These are phyloP conservation scores for Cryptococcus depauperatus DNA, from an alignment of 1,284 basidiomycete species.

Conservation along the genomic window DNA sequence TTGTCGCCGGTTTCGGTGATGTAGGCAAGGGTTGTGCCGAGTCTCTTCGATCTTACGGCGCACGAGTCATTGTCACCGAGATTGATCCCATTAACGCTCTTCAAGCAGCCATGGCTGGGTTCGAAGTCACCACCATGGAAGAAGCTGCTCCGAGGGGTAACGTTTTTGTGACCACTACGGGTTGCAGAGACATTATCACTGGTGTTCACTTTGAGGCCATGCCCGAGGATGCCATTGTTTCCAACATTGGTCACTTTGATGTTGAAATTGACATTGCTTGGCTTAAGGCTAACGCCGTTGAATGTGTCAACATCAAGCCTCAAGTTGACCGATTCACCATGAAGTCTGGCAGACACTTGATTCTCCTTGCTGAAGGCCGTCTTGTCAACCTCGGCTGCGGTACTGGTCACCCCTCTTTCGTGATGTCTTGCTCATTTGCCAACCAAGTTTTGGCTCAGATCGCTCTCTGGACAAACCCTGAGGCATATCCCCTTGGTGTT, in stretches of 20 bases:
- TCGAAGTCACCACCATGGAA: conserved; percentile 98
- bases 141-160: conserved; percentile 82
- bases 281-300: conserved; percentile 88
- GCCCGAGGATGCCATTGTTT: conserved; percentile 98
- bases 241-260: conserved; percentile 99
- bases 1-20: conserved; percentile 98
- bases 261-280: conserved; percentile 98
- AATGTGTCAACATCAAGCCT: conserved; percentile 89
- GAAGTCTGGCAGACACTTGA: conserved; percentile 81
- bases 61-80: conserved; percentile 93
- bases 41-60: conserved; percentile 91
- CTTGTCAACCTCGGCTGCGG: conserved; percentile 94
- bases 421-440: conserved; percentile 99
- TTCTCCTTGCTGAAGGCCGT: conserved; percentile 96
- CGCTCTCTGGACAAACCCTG: conserved; percentile 86
- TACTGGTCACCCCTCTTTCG: conserved; percentile 76
- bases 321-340: conserved; percentile 98
- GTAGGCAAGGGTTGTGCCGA: conserved; percentile 99
- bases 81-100: conserved; percentile 99
- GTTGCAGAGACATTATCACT: conserved; percentile 97
- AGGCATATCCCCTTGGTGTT: conserved; percentile 78
- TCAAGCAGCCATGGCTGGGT: conserved; percentile 98
- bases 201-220: conserved; percentile 86
- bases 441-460: conserved; percentile 99
- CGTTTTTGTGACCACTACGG: conserved; percentile 97